These are phyloP conservation scores for Solanum etuberosum DNA, from an alignment of 257 asterid genomes.

Conservation along the genomic window DNA sequence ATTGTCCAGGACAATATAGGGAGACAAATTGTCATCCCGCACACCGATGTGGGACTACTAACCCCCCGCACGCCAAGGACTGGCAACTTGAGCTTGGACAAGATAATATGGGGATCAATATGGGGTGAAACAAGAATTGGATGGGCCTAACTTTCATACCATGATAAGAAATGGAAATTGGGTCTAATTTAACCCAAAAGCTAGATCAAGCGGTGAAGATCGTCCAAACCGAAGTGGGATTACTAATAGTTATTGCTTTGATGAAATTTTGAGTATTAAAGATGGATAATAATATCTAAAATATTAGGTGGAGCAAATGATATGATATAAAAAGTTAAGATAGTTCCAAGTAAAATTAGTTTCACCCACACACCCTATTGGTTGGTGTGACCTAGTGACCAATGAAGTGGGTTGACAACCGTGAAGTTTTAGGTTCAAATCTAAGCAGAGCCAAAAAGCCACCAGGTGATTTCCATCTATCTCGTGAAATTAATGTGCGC, in stretches of 20 bases:
- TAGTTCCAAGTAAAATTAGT: not conserved
- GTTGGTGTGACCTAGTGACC: not conserved
- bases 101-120: not conserved
- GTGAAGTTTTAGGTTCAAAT: not conserved
- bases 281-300: not conserved
- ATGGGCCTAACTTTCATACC: no score
- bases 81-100: not conserved
- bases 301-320: not conserved
- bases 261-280: not conserved
- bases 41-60: not conserved
- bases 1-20: not conserved
- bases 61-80: not conserved
- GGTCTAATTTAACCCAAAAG: not conserved
- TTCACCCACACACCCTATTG: not conserved
- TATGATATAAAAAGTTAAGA: not conserved
- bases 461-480: not conserved
- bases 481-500: not conserved
- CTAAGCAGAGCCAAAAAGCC: not conserved
- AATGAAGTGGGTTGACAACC: not conserved
- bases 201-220: not conserved
- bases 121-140: not conserved
- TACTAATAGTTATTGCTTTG: not conserved
- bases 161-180: not conserved
- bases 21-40: not conserved
- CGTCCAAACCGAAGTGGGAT: not conserved